phyloP scores from a whole-genome alignment of 768 basidiomycete species.

The Boletus huronensis region DNA sequence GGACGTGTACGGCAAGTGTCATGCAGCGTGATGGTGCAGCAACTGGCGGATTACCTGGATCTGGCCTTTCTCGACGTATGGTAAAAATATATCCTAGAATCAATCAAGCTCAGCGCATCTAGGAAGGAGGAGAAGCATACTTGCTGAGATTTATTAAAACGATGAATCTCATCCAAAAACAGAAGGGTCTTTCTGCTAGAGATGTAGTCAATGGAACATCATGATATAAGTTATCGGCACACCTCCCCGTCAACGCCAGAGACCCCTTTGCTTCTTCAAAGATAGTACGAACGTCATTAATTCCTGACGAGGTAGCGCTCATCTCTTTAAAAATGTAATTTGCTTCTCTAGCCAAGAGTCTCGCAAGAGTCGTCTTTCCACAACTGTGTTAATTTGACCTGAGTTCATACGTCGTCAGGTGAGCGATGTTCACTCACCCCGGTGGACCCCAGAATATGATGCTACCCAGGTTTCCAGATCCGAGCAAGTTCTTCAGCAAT shows the following conservation, averaged over 20 bases:
- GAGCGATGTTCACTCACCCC: constrained; percentile 39
- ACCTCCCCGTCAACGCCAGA: constrained; percentile 65
- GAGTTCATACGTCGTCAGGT: neutral
- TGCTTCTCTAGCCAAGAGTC: constrained; percentile 59
- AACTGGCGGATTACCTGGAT: constrained; percentile 47
- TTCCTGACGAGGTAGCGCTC: constrained; percentile 66
- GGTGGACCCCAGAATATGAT: constrained; percentile 76
- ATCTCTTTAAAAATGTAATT: constrained; percentile 70
- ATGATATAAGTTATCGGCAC: constrained; percentile 5
- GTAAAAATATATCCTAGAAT: constrained; percentile 70
- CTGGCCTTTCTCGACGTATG: constrained; percentile 74
- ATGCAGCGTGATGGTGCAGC: neutral
- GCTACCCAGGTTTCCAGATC: constrained; percentile 52
- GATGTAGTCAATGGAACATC: constrained; percentile 2
- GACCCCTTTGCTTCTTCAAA: constrained; percentile 73
- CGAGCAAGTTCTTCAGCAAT: constrained; percentile 50
- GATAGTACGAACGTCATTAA: constrained; percentile 66
- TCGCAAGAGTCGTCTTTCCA: constrained; percentile 74
- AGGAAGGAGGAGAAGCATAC: constrained; percentile 29
- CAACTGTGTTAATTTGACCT: constrained; percentile 37
- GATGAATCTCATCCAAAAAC: constrained; percentile 84
- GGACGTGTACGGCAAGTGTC: neutral
- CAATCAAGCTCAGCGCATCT: constrained; percentile 9
- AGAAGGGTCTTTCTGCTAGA: constrained; percentile 59
- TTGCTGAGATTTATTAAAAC: constrained; percentile 71